Evolutionary conservation across 176 grass and related monocot species (phyloP).

Genomic region (Eragrostis nindensis): DNA sequence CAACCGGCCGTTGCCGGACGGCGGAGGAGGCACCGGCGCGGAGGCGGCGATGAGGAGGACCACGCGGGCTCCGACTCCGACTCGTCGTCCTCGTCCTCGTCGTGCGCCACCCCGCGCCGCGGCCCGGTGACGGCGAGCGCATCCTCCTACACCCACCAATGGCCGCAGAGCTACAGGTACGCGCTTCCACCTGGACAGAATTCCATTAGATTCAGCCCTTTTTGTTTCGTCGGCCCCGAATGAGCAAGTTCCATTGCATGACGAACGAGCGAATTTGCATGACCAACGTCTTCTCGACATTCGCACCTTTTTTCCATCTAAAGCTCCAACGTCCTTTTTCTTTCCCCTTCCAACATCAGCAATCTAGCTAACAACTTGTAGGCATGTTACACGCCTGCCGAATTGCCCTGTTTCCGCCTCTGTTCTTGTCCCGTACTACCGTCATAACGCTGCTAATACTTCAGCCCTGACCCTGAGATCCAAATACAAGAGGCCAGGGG

Average conservation of each 20-base stretch:
- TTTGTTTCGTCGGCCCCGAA: too few relatives aligned
- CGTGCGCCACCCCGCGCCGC: constrained; percentile 46
- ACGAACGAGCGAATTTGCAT: too few relatives aligned
- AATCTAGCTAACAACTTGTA: too few relatives aligned
- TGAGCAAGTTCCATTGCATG: too few relatives aligned
- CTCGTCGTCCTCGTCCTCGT: constrained; percentile 50
- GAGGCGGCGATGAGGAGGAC: not conserved
- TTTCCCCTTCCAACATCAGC: too few relatives aligned
- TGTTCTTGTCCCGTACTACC: not conserved
- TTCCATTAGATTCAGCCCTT: too few relatives aligned
- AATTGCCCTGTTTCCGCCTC: not conserved
- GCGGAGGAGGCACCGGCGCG: not conserved
- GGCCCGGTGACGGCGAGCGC: constrained; percentile 50
- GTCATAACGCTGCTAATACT: not conserved
- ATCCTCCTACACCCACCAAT: constrained; percentile 71
- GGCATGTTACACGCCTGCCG: not conserved
- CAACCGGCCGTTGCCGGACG: not conserved
- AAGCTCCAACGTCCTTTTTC: too few relatives aligned
- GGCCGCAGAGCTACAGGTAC: constrained; percentile 98
- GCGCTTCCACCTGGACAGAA: not conserved
- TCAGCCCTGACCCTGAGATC: constrained; percentile 9
- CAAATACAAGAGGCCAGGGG: too few relatives aligned
- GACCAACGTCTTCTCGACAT: too few relatives aligned
- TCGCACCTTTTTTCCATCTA: too few relatives aligned
- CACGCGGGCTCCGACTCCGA: not conserved